phyloP scores from a whole-genome alignment of 23 red algal species.

The Agarophyton chilense region DNA sequence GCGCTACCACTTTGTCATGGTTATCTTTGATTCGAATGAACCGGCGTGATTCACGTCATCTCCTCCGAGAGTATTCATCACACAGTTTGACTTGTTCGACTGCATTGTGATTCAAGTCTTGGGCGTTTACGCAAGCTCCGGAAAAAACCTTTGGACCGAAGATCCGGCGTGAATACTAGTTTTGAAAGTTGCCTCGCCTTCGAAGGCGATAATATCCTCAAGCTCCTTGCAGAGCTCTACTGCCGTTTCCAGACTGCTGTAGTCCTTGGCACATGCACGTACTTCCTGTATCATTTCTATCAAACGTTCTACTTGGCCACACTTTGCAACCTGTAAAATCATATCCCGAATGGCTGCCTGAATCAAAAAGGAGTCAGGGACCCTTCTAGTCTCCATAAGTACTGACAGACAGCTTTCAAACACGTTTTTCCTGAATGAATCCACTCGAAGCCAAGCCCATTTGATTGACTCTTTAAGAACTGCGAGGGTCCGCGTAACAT shows the following conservation, averaged over 20 bases:
- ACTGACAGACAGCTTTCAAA: neutral
- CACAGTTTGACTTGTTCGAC: too few species aligned
- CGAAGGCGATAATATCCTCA: neutral
- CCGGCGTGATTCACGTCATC: too few species aligned
- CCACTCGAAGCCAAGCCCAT: constrained; percentile 25
- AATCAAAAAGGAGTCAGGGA: neutral
- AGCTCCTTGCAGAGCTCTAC: constrained; percentile 13
- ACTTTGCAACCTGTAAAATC: neutral
- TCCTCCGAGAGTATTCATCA: too few species aligned
- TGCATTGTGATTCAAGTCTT: too few species aligned
- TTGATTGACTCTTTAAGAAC: constrained; percentile 12
- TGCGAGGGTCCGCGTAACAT: neutral
- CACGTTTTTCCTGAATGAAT: constrained; percentile 7
- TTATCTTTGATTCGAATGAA: too few species aligned
- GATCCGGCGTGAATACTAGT: neutral
- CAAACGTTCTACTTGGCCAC: constrained; percentile 5
- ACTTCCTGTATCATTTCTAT: constrained; percentile 1
- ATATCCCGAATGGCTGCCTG: neutral
- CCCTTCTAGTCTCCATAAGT: neutral
- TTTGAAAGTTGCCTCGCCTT: neutral
- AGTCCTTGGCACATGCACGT: neutral
- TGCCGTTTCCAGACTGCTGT: neutral
- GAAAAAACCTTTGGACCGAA: neutral
- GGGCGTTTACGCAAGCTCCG: neutral
- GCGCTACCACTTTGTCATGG: too few species aligned